A percentile compares a stretch with the other conserved stretches of the same genome.
These are phyloP conservation scores for Melaleuca quinquenervia DNA, from an alignment of 345 rosid species.

Conservation along the genomic window DNA sequence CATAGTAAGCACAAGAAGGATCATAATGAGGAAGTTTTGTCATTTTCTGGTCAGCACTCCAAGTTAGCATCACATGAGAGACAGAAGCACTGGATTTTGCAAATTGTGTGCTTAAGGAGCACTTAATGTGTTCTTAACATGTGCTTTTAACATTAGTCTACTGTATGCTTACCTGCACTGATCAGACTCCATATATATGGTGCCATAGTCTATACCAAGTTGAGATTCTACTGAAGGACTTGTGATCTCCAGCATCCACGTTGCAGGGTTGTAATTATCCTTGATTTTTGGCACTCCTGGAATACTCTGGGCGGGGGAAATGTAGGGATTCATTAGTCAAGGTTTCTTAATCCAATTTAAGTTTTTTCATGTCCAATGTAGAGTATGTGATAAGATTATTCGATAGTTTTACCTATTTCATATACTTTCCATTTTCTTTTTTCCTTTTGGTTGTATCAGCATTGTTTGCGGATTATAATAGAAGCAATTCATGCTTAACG, in stretches of 20 bases:
- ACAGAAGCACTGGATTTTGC: background rate
- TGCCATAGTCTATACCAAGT: slow-evolving; percentile 28
- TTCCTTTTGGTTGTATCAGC: background rate
- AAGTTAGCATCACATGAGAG: background rate
- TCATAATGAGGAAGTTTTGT: background rate
- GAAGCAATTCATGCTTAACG: background rate
- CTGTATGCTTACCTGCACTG: slow-evolving; percentile 5
- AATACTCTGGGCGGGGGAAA: slow-evolving; percentile 14
- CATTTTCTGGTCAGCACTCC: background rate
- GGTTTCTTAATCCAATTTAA: background rate
- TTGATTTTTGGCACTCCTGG: slow-evolving; percentile 39
- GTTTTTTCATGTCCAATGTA: background rate
- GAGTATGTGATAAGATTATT: background rate
- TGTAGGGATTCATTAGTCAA: too few species aligned
- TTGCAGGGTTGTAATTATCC: slow-evolving; percentile 46
- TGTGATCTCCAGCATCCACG: slow-evolving; percentile 61
- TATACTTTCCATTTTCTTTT: background rate
- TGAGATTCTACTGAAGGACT: slow-evolving; percentile 24
- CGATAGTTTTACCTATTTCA: background rate
- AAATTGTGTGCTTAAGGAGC: background rate
- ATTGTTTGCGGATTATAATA: background rate
- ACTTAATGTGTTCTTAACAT: background rate
- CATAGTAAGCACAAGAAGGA: background rate
- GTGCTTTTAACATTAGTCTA: background rate
- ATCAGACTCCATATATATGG: slow-evolving; percentile 27